phyloP scores from a whole-genome alignment of 2,329 filamentous ascomycete species.

The Daldinia sp. region DNA sequence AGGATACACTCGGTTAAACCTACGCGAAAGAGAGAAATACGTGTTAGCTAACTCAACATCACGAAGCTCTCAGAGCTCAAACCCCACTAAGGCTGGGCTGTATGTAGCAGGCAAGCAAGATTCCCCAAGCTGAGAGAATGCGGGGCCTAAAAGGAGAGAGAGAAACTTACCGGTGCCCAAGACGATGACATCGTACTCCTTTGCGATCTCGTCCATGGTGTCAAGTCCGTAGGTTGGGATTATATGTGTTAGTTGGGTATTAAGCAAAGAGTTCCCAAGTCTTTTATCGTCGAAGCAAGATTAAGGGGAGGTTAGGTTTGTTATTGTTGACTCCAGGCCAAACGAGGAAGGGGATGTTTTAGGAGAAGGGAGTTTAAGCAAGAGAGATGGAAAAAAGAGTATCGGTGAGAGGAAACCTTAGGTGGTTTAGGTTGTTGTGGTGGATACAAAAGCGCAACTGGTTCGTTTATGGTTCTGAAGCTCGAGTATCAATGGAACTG shows the following conservation, averaged over 20 bases:
- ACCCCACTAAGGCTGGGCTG: conserved; percentile 26
- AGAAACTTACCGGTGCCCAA: conserved; percentile 86
- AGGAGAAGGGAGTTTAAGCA: conserved; percentile 20
- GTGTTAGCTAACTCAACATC: conserved; percentile 34
- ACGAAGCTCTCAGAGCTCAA: conserved; percentile 15
- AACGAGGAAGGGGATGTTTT: conserved; percentile 25
- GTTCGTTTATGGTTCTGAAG: conserved; percentile 45
- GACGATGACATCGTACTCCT: conserved; percentile 98
- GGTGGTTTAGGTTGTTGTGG: conserved; percentile 34
- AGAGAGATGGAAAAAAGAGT: conserved; percentile 41
- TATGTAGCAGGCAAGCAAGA: conserved; percentile 10
- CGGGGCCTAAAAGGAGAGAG: conserved; percentile 41
- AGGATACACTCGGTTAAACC: conserved; percentile 99
- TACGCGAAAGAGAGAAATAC: conserved; percentile 57
- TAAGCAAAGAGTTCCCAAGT: conserved; percentile 9
- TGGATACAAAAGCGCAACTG: conserved; percentile 45
- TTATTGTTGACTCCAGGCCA: conserved; percentile 47
- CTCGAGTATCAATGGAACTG: conserved; percentile 42
- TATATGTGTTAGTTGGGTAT: conserved; percentile 39
- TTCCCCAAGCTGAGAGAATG: conserved; percentile 48
- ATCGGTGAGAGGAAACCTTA: conserved; percentile 48
- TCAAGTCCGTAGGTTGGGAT: conserved; percentile 44
- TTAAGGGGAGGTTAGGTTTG: conserved; percentile 21
- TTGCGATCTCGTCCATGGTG: conserved; percentile 96
- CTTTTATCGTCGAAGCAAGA: conserved; percentile 9